These are phyloP conservation scores for Basidiobolus meristosporus DNA, from an alignment of 371 early-diverging fungal genomes.

Conservation along the genomic window DNA sequence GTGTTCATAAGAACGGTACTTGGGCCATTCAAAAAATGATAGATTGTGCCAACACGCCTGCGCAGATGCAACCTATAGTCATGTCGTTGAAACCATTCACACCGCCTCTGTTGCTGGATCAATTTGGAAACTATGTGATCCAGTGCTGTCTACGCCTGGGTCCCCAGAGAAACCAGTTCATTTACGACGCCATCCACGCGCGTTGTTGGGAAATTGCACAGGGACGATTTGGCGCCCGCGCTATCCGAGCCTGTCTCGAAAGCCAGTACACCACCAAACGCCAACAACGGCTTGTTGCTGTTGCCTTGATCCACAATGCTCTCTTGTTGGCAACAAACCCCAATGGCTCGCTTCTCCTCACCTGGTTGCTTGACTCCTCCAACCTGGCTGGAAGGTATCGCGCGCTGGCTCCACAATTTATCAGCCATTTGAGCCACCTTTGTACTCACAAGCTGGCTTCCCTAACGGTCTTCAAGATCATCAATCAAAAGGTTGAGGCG, in stretches of 20 bases:
- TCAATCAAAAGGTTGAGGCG: constrained; percentile 69
- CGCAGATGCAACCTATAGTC: constrained; percentile 52
- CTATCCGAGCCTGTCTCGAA: constrained; percentile 87
- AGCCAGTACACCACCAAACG: constrained; percentile 53
- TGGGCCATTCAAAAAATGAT: constrained; percentile 97
- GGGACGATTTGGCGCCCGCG: constrained; percentile 91
- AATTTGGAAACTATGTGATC: constrained; percentile 95
- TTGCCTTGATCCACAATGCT: constrained; percentile 64
- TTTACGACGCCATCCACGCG: constrained; percentile 81
- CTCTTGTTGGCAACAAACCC: constrained; percentile 64
- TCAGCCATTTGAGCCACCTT: constrained; percentile 48
- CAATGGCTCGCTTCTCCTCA: constrained; percentile 78
- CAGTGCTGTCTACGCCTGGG: constrained; percentile 86
- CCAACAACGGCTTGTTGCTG: constrained; percentile 75
- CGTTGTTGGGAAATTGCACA: constrained; percentile 79
- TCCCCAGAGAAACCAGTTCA: constrained; percentile 59
- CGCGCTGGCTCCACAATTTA: constrained; percentile 54
- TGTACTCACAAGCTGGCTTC: constrained; percentile 86
- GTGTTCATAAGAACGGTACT: constrained; percentile 91
- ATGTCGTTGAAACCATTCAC: constrained; percentile 50
- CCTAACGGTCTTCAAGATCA: constrained; percentile 69
- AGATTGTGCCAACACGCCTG: constrained; percentile 55
- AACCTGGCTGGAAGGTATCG: constrained; percentile 59
- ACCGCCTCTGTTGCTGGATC: constrained; percentile 80
- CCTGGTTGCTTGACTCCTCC: constrained; percentile 85